Evolutionary conservation across 495 filamentous ascomycete genomes (phyloP), one percentile per base, ranked within the genome.

Genomic region (Friedmanniomyces endolithicus): DNA sequence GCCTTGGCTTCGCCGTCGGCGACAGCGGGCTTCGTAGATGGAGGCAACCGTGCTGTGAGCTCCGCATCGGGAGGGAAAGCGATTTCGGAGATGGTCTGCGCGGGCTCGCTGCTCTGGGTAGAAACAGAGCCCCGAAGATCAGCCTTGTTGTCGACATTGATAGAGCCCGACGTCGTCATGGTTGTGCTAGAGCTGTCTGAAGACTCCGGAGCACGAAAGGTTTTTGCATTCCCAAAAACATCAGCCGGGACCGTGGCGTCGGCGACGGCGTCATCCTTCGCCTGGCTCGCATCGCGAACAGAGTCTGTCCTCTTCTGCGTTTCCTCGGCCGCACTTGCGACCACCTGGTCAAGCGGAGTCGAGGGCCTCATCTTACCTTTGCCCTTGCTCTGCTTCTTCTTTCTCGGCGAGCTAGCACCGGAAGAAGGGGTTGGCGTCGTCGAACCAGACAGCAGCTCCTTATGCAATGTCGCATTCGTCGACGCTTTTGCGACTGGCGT

Each of bases 401-500:
- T 48, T 50, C 53, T 58, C 12, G 56, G 50, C 17, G 56, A 43
- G 34, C 34, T 53, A 19, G 11, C 55, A 16, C 39, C 43, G n/a
- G n/a, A n/a, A 16, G 55, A 58, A 43, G 45, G 34, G 1, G 33
- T 54, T 3, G 50, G 56, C 12, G 50, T 58, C 6, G 50, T 53
- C 11, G 52, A 29, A n/a, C 33, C 29, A n/a, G 50, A 58, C 19
- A 14, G 12, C 2, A 24, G 43, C 27, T 46, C 25, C 43, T 55
- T 37, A 16, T 27, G 41, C 40, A 17, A 14, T 2, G 22, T 24
- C 40, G 23, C 8, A 11, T 34, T 17, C 24, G 11, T 17, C 40
- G 16, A 7, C 37, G 20, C 35, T 25, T 50, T 43, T 11, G 37
- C 11, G 4, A 9, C 17, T 39, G 27, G 17, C 20, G 24, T 50